Base-by-base conservation (phyloP, 2,329 filamentous ascomycete species). In the Chaetomium sp. region DNA sequence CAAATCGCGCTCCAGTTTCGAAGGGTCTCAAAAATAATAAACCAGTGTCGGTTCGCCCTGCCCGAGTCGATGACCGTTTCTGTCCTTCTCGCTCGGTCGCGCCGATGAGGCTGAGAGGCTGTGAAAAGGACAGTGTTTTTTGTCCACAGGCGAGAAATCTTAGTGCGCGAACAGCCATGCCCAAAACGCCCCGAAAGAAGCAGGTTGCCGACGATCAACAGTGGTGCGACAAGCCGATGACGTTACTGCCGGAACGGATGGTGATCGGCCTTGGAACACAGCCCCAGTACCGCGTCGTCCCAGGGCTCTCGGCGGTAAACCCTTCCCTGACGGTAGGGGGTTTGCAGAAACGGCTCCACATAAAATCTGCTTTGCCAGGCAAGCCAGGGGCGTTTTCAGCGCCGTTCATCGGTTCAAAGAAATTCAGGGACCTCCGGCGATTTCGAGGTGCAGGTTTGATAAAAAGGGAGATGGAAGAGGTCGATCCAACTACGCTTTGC, bases 171-270 rank as follows among this genome's bases (percentile, higher is more conserved):
- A n/a, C 2, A 48, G 33, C 14, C 5, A 11, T 12, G 10, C 32
- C 27, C 10, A 11, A 42, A 33, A 38, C 19, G 19, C 19, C 19
- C 19, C 19, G 19, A 27, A 40, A 38, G 36, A 41, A 42, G 14
- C 41, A 35, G 37, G 51, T 19, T 34, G 5, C 40, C 9, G 46
- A 32, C 38, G 52, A 54, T 54, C 52, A 36, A 19, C 19, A n/a
- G 33, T 40, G 32, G 52, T 49, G 45, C 38, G 38, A 37, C 14
- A 49, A 8, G 36, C 33, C 49, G 27, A 49, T 54, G 46, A 54
- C 46, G 51, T 53, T 49, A 32, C 19, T 5, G 46, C 19, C 46
- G 36, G 37, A 43, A 19, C 45, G 12, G 40, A 43, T 54, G 37
- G 38, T 32, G 45, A 49, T 44, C 34, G n/a, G 6, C 38, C 33